Conservation (phyloP, 306 rosid species). For the Dalbergia cultrata region DNA sequence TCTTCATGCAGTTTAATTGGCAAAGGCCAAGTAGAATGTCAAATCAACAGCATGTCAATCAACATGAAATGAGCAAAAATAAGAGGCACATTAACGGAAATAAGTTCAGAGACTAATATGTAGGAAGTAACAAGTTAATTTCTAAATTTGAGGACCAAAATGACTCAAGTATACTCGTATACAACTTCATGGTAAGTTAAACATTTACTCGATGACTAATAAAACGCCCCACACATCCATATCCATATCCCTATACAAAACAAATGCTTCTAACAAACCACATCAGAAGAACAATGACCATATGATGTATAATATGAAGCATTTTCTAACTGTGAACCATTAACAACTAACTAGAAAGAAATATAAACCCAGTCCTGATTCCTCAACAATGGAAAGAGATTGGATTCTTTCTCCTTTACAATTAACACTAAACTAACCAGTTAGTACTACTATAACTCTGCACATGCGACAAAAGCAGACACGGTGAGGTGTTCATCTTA, state of each 20-base stretch:
- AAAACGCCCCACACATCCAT: not conserved
- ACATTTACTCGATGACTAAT: not conserved
- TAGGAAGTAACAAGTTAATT: too few species aligned
- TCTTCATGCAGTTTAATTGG: too few species aligned
- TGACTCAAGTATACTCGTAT: too few species aligned
- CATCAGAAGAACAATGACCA: not conserved
- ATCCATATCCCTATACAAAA: slow-evolving; percentile 13
- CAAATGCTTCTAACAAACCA: slow-evolving; percentile 10
- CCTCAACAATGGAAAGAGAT: slow-evolving; percentile 11
- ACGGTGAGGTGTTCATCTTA: slow-evolving; percentile 17
- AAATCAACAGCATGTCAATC: too few species aligned
- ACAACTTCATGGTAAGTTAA: too few species aligned
- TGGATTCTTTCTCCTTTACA: slow-evolving; percentile 25
- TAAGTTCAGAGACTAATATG: too few species aligned
- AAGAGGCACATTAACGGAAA: too few species aligned
- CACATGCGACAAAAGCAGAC: slow-evolving; percentile 19
- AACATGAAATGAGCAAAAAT: too few species aligned
- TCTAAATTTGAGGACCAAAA: too few species aligned
- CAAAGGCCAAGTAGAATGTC: too few species aligned
- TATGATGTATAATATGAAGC: not conserved
- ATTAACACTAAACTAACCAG: slow-evolving; percentile 13
- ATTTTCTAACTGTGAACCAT: not conserved
- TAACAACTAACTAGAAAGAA: slow-evolving; percentile 6
- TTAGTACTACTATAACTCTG: slow-evolving; percentile 11
- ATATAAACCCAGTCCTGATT: not conserved